A percentile compares a stretch with the other conserved stretches of the same genome.
Evolutionary conservation across 768 basidiomycete genomes (phyloP).

Genomic region (Amanita subjunquillea): DNA sequence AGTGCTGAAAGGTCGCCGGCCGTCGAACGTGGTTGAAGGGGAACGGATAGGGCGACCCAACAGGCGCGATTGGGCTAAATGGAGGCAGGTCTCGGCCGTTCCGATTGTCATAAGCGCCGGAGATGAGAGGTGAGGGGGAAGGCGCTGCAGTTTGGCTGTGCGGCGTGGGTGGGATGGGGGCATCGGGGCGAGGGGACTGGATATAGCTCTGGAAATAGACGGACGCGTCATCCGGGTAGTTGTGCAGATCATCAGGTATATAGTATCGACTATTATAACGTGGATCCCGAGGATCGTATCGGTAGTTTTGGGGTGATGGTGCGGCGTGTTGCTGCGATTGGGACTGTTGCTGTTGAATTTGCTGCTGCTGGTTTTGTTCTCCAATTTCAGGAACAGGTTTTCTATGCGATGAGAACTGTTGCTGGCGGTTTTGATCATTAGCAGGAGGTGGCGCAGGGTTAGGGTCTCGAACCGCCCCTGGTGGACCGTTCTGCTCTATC

Average conservation of each 20-base stretch:
- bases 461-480: slow-evolving; percentile 13
- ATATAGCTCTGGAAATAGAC: slow-evolving; percentile 52
- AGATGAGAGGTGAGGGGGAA: slow-evolving; percentile 58
- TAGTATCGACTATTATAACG: slow-evolving; percentile 23
- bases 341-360: slow-evolving; percentile 6
- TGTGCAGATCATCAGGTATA: slow-evolving; percentile 44
- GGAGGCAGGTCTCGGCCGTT: slow-evolving; percentile 26
- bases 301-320: slow-evolving; percentile 4
- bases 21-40: slow-evolving; percentile 69
- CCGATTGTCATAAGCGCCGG: slow-evolving; percentile 31
- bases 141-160: slow-evolving; percentile 67
- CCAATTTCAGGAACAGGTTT: slow-evolving; percentile 11
- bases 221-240: slow-evolving; percentile 48
- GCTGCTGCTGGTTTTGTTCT: slow-evolving; percentile 10
- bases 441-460: slow-evolving; percentile 15
- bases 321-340: slow-evolving; percentile 3
- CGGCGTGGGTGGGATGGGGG: slow-evolving; percentile 73
- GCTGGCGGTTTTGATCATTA: slow-evolving; percentile 9
- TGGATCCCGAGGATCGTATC: slow-evolving; percentile 11
- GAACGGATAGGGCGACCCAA: slow-evolving; percentile 72
- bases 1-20: slow-evolving; percentile 26
- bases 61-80: slow-evolving; percentile 44
- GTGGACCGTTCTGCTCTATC: slow-evolving; percentile 29
- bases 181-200: slow-evolving; percentile 54
- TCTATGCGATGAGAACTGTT: slow-evolving; percentile 12